phyloP scores from a whole-genome alignment of 2,329 filamentous ascomycete species.

The Fusarium aywerte region DNA sequence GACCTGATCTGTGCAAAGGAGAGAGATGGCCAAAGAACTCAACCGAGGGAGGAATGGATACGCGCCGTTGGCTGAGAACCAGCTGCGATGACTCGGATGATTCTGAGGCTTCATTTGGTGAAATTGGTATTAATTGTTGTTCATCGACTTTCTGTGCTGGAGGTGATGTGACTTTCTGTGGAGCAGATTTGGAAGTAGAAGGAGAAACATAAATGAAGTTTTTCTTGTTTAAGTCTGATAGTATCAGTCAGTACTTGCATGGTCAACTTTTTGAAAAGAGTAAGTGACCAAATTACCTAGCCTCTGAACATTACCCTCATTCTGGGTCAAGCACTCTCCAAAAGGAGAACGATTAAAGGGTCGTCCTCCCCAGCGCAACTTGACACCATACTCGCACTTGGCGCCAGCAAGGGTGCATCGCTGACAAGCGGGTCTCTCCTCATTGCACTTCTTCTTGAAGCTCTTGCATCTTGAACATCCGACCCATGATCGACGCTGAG shows the following conservation, averaged over 20 bases:
- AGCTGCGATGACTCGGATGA: neutral
- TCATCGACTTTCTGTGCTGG: neutral
- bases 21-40: constrained; percentile 33
- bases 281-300: neutral
- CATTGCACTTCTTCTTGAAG: constrained; percentile 40
- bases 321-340: constrained; percentile 28
- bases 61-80: neutral
- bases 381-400: constrained; percentile 37
- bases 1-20: constrained; percentile 31
- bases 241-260: neutral
- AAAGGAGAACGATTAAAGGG: constrained; percentile 32
- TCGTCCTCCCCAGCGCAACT: constrained; percentile 33
- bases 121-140: neutral
- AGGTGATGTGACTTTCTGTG: neutral
- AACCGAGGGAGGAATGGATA: constrained; percentile 4
- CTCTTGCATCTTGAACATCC: constrained; percentile 38
- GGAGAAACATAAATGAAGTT: constrained; percentile 38
- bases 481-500: constrained; percentile 39
- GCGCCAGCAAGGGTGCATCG: constrained; percentile 26
- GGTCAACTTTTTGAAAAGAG: fast-evolving
- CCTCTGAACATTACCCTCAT: constrained; percentile 32
- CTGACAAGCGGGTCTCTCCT: constrained; percentile 30
- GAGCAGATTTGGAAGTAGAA: constrained; percentile 9
- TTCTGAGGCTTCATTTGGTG: neutral
- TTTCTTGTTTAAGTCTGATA: constrained; percentile 27